Conservation (phyloP, 768 basidiomycete genomes). For the Mycena indigotica region DNA sequence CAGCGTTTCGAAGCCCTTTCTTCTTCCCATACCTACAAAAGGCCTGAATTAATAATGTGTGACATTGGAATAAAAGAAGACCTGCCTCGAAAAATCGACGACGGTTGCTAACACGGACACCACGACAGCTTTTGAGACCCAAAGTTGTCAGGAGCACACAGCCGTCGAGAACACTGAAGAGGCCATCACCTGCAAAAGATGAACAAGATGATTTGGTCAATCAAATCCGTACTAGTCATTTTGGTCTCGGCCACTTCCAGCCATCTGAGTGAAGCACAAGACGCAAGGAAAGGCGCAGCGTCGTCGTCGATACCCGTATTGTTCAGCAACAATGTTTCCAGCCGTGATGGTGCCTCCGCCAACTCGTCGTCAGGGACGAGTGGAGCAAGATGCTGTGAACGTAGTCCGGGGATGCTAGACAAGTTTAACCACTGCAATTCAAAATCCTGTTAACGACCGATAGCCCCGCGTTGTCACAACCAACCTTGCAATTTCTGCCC, state of each 20-base stretch:
- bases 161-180: slow-evolving; percentile 59
- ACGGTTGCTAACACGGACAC: slow-evolving; percentile 59
- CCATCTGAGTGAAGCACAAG: slow-evolving; percentile 48
- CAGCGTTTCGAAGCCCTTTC: slow-evolving; percentile 2
- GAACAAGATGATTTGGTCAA: not conserved
- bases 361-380: slow-evolving; percentile 34
- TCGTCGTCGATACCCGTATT: slow-evolving; percentile 65
- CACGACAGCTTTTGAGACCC: slow-evolving; percentile 68
- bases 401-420: slow-evolving; percentile 52
- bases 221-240: slow-evolving; percentile 52
- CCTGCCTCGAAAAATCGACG: slow-evolving; percentile 67
- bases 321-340: slow-evolving; percentile 57
- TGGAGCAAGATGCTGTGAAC: slow-evolving; percentile 53
- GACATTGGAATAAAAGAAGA: slow-evolving; percentile 3
- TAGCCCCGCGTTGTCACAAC: not conserved
- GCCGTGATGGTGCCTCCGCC: slow-evolving; percentile 33
- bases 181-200: slow-evolving; percentile 45
- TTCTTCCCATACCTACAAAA: slow-evolving; percentile 17
- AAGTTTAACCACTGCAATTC: slow-evolving; percentile 57
- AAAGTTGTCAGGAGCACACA: slow-evolving; percentile 56
- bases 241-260: slow-evolving; percentile 61
- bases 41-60: not conserved
- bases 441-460: not conserved
- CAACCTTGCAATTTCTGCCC: slow-evolving; percentile 61
- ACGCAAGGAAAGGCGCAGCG: slow-evolving; percentile 52